A percentile compares a stretch with the other conserved stretches of the same genome.
phyloP scores from a whole-genome alignment of 805 yeast genomes.

The Teunomyces pallodes region DNA sequence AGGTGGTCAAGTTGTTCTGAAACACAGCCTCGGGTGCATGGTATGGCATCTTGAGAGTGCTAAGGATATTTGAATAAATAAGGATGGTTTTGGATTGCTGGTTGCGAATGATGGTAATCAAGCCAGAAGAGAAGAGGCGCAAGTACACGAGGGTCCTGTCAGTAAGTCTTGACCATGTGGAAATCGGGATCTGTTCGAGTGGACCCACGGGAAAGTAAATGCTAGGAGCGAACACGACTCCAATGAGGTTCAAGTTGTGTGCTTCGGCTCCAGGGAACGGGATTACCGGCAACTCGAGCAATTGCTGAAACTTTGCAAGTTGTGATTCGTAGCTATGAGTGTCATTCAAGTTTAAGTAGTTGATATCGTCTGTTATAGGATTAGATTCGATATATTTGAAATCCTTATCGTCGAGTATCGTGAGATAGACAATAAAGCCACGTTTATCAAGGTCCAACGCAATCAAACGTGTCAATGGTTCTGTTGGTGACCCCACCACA shows the following conservation, averaged over 20 bases:
- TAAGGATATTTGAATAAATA: constrained; percentile 54
- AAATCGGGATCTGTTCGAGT: constrained; percentile 50
- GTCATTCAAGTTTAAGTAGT: constrained; percentile 57
- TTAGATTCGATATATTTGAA: constrained; percentile 46
- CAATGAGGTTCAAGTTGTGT: constrained; percentile 56
- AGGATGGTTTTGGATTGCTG: constrained; percentile 51
- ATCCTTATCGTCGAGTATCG: constrained; percentile 65
- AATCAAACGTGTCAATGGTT: constrained; percentile 65
- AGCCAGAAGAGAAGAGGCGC: constrained; percentile 52
- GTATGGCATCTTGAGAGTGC: constrained; percentile 55
- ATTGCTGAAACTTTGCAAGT: constrained; percentile 45
- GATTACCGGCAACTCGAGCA: constrained; percentile 52
- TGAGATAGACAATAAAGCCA: constrained; percentile 78
- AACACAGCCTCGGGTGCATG: constrained; percentile 62
- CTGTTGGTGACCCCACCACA: constrained; percentile 73
- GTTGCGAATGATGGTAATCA: constrained; percentile 50
- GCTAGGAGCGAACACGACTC: constrained; percentile 69
- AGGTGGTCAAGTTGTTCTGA: constrained; percentile 41
- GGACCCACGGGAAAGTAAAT: constrained; percentile 68
- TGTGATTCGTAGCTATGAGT: constrained; percentile 45
- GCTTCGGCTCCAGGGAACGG: constrained; percentile 60
- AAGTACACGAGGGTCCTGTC: constrained; percentile 49
- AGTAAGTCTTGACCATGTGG: constrained; percentile 52
- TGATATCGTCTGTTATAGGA: constrained; percentile 67
- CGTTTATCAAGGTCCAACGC: constrained; percentile 73